These are phyloP conservation scores for Solanum rostratum DNA, from an alignment of 257 asterid genomes.

Conservation along the genomic window DNA sequence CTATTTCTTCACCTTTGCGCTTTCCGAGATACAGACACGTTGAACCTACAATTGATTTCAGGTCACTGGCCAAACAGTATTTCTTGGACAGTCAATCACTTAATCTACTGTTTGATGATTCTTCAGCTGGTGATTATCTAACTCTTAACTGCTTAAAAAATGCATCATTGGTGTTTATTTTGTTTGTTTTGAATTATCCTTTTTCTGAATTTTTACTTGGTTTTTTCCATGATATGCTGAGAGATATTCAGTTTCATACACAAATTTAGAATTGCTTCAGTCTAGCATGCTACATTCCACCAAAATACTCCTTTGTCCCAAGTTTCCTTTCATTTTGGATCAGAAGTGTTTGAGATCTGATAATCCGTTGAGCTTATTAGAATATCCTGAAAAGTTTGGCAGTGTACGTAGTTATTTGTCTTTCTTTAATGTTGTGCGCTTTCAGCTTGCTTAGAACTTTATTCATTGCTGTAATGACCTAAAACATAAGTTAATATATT, in stretches of 20 bases:
- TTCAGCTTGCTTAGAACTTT: background rate
- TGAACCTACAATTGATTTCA: constrained; percentile 61
- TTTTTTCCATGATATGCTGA: background rate
- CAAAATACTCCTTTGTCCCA: background rate
- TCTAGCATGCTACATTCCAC: background rate
- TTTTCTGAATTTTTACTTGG: background rate
- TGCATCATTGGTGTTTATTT: background rate
- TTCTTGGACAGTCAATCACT: constrained; percentile 73
- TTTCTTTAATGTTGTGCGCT: background rate
- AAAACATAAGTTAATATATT: background rate
- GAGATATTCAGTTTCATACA: background rate
- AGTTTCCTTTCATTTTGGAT: background rate
- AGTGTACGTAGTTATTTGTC: background rate
- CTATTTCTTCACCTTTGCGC: constrained; percentile 83
- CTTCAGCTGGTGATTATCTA: constrained; percentile 55
- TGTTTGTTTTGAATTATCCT: background rate
- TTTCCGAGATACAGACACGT: constrained; percentile 71
- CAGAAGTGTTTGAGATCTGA: background rate
- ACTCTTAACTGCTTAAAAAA: background rate
- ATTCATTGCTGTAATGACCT: background rate
- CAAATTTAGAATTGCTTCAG: background rate
- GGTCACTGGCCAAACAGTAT: constrained; percentile 81
- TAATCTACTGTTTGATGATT: constrained; percentile 59
- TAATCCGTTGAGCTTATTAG: background rate
- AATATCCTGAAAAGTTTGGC: background rate